Base-by-base conservation (phyloP, 371 early-diverging fungal species). In the Apophysomyces variabilis region DNA sequence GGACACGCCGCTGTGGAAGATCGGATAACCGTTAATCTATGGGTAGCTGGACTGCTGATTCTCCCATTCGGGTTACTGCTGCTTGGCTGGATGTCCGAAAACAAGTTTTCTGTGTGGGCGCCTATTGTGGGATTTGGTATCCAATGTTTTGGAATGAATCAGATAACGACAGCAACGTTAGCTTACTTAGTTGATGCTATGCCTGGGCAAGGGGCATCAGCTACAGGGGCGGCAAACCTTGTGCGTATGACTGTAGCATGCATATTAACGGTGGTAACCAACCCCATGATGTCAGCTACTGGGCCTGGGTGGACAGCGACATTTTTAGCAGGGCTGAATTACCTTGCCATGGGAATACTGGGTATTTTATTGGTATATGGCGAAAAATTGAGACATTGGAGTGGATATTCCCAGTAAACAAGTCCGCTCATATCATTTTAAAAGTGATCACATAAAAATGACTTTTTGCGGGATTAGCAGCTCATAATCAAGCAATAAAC, bases 1-100 rank as follows among this genome's bases (percentile, higher is more conserved):
- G 71, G 67, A 11, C 63, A 68, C 0, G 43, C 58, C 37, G 59
- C 58, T 56, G 66, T 69, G 0, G 75, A 75, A 57, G 75, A 75
- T 60, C 66, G 75, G 12, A 38, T 75, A 26, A 64, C 69, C 5
- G 26, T 68, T 36, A 75, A 75, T 38, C 38, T 71, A 2, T 75
- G 73, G 82, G 66, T 77, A 8, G 71, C 70, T 54, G 80, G 76
- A 0, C 71, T 81, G 41, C 37, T 76, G 7, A 65, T 81, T 18
- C 73, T 82, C 9, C 85, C 85, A 6, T 46, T 77, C 6, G 85
- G 85, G 1, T 59, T 76, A 1, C 65, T 84, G 7, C 44, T 84
- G 38, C 82, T 80, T 68, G 85, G 85, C 7, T 84, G 79, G 77
- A 74, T 77, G n/a, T 74, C 76, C 36, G 74, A 78, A 38, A 67